A percentile compares a stretch with the other conserved stretches of the same genome.
These are phyloP conservation scores for Choanephora cucurbitarum DNA, from an alignment of 371 early-diverging fungal species.

Conservation along the genomic window DNA sequence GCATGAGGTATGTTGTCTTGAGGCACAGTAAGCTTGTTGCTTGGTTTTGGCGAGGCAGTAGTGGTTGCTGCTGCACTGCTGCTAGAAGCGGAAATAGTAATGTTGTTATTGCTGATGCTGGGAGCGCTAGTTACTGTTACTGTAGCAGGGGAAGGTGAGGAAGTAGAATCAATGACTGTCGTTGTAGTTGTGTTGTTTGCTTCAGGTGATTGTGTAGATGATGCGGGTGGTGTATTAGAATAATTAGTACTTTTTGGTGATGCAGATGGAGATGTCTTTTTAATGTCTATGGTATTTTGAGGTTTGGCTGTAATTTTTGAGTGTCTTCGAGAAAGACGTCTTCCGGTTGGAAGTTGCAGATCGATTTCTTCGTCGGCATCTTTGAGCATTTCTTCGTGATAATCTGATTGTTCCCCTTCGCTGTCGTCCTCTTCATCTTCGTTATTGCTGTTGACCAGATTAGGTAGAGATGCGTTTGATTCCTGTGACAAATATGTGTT, in stretches of 20 bases:
- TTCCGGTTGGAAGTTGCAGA: constrained; percentile 7
- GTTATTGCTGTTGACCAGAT: background rate
- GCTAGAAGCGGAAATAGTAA: no score
- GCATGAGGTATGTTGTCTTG: background rate
- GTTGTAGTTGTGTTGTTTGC: background rate
- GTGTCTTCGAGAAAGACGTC: constrained; percentile 14
- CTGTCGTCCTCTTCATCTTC: constrained; percentile 22
- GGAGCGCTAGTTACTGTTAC: no score
- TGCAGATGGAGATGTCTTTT: background rate
- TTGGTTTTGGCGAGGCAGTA: background rate
- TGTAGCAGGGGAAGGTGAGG: no score
- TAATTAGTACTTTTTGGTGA: background rate
- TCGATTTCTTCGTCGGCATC: constrained; percentile 29
- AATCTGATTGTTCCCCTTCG: constrained; percentile 56
- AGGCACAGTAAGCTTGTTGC: background rate
- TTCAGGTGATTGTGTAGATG: background rate
- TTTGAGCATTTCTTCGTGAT: constrained; percentile 61
- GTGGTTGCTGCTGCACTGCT: background rate
- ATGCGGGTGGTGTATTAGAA: background rate
- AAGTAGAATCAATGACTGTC: background rate
- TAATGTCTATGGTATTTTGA: background rate
- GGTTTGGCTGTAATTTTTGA: background rate
- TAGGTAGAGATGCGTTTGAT: background rate
- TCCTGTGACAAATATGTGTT: background rate
- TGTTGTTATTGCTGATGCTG: no score